A percentile compares a stretch with the other conserved stretches of the same genome.
phyloP scores from a whole-genome alignment of 2,329 filamentous ascomycete species.

The Raffaelea arxii region DNA sequence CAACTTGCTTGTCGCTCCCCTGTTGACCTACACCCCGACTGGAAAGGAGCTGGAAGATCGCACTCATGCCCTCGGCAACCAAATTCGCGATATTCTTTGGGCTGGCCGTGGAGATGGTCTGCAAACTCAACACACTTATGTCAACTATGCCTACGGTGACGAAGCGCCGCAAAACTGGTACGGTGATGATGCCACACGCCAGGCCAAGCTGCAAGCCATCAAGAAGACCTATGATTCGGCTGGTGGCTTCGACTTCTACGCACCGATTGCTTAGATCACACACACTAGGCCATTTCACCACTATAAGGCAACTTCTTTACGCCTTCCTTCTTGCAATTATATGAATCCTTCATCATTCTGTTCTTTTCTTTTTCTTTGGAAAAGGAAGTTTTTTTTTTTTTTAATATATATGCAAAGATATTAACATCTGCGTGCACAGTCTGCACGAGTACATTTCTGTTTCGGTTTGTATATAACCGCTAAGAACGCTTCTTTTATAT shows the following conservation, averaged over 20 bases:
- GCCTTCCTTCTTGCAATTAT: no score
- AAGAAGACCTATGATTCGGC: constrained; percentile 40
- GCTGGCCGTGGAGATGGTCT: constrained; percentile 17
- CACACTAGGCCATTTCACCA: no score
- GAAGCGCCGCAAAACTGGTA: constrained; percentile 33
- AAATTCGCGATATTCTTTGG: constrained; percentile 26
- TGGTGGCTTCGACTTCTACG: constrained; percentile 33
- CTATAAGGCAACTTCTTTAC: no score
- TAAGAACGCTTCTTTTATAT: no score
- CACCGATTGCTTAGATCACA: constrained; percentile 25
- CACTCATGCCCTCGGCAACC: constrained; percentile 25
- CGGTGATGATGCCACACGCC: constrained; percentile 38
- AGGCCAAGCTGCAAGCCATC: constrained; percentile 30
- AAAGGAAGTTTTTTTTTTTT: no score
- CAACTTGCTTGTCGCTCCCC: constrained; percentile 29
- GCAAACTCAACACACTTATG: constrained; percentile 26
- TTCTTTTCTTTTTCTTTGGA: no score
- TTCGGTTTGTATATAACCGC: no score
- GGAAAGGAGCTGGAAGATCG: constrained; percentile 21
- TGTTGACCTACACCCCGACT: constrained; percentile 25
- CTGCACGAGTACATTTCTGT: no score
- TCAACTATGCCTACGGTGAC: constrained; percentile 43
- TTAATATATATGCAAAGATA: no score
- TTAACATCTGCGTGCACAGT: no score
- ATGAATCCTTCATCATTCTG: no score